Base-by-base conservation (phyloP, 2,329 filamentous ascomycete species). In the Penicillium sp. region DNA sequence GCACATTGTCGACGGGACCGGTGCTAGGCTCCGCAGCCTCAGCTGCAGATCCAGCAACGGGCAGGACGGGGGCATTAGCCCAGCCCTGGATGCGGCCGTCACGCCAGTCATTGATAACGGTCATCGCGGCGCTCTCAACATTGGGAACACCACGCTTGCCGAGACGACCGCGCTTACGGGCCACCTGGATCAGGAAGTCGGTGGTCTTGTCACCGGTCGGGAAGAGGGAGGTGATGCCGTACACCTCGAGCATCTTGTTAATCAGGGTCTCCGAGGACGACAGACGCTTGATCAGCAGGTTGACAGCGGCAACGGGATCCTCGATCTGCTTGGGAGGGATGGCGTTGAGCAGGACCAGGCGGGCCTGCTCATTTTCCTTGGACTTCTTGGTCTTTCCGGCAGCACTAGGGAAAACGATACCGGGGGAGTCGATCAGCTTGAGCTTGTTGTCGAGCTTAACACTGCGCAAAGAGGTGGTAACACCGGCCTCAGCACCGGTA, bases 381-480 rank as follows among this genome's bases (percentile, higher is more conserved):
- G 84, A 81, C 71, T 84, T 87, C 76, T 88, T 89, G 57, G 83
- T 68, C 64, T 76, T 76, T 49, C 72, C 73, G 60, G 68, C 62
- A 7, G 79, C 73, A 28, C 88, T 91, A 8, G 93, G 93, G 83
- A 97, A 97, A 61, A 97, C 92, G 68, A 97, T 96, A 71, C 93
- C 93, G 40, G 93, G 93, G 0, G 93, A 97, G 80, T 97, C 93
- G 71, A 97, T 89, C 48, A 97, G 85, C 68, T 93, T 97, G 57
- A 97, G 85, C 79, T 95, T 96, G 83, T 89, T 95, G 80, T 97
- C 93, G 58, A 97, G 88, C 82, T 97, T 97, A 76, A 97, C 92
- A 72, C 92, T 85, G 61, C 93, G 89, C 70, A 97, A 86, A 73
- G 87, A 90, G 46, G 93, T 97, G 5, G 93, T 97, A 42, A 97